Evolutionary conservation across 2,329 filamentous ascomycete species (phyloP), one percentile per base, ranked within the genome.

Genomic region (Penicillium freii): DNA sequence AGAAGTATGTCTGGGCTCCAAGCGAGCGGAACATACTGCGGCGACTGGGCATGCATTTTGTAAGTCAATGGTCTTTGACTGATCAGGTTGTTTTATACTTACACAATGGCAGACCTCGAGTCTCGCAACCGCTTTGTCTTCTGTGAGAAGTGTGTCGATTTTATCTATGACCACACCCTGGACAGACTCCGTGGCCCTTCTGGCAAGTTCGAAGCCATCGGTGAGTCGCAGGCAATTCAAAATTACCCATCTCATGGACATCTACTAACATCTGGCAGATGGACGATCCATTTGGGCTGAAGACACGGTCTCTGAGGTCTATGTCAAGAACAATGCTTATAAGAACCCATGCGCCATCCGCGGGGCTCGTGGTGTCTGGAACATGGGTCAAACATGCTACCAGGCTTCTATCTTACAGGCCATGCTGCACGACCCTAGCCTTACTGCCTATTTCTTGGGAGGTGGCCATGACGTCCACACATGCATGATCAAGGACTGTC

Each of bases 381-480:
- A 97, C 70, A 93, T 96, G 73, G 94, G 93, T n/a, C 92, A 95
- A 57, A 97, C 94, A 11, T 99, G 93, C 78, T 99, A 97, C 76
- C 93, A 97, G 82, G 96, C 94, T 67, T 93, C 97, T 31, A 92
- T 97, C 47, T 81, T 99, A 17, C 94, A 97, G 74, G 92, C 89
- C 56, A 87, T 99, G 66, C 84, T 97, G 54, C 93, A 97, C 77
- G 97, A 97, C 70, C 93, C 93, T 0, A 83, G 97, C 44, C 83
- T 99, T 31, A 87, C 91, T 58, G 92, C 93, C 66, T 97, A 91
- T 75, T 97, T 96, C 73, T 86, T 99, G 6, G 88, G 89, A 40
- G 92, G 96, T 71, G 91, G 92, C 0, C 93, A 99, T 74, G 87
- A 88, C 67, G 87, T 86, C 55, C 84, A 82, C 65, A 89, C 91